Base-by-base conservation (phyloP, 192 early-diverging fungal genomes). In the Diversispora epigaea region DNA sequence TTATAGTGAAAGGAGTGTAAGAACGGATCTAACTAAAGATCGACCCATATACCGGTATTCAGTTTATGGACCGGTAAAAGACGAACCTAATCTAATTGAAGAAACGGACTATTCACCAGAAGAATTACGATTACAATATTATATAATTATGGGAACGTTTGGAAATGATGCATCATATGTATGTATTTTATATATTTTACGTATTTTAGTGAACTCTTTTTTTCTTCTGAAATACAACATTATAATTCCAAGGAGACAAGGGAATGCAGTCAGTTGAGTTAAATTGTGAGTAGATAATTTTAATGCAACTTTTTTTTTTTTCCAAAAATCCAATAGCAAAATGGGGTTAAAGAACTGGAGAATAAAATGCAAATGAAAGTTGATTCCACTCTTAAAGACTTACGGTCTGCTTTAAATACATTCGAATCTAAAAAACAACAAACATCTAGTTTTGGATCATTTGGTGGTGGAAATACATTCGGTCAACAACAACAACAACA, bases 51-150 rank as follows among this genome's bases (percentile, higher is more conserved):
- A 88, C 84, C 71, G 71, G 40, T 77, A 87, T 4, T 84, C 82
- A 62, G 75, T 77, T 22, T 91, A 81, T 81, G 89, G 77, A 22
- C 88, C 89, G 12, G 76, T 77, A 5, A 82, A 80, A 60, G 81
- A 80, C 50, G 86, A 84, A 57, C 87, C 88, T 9, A 89, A 82
- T 73, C 46, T 89, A 32, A 58, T 91, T 17, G 80, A 77, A 0
- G 88, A 85, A 3, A 89, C 87, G 4, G 89, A 91, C 71, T 75
- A 80, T 49, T 86, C 84, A 47, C 83, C 82, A 14, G 89, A 91
- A 80, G 89, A 91, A 65, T 79, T 82, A 57, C 78, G 87, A 21
- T 41, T 86, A 14, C 76, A 82, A 9, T 89, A 80, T 58, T 81
- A 79, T 60, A 25, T 56, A 41, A 69, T 77, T 47, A 76, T 65